These are phyloP conservation scores for Penicillium simplicissimum DNA, from an alignment of 495 filamentous ascomycete genomes.

Conservation along the genomic window DNA sequence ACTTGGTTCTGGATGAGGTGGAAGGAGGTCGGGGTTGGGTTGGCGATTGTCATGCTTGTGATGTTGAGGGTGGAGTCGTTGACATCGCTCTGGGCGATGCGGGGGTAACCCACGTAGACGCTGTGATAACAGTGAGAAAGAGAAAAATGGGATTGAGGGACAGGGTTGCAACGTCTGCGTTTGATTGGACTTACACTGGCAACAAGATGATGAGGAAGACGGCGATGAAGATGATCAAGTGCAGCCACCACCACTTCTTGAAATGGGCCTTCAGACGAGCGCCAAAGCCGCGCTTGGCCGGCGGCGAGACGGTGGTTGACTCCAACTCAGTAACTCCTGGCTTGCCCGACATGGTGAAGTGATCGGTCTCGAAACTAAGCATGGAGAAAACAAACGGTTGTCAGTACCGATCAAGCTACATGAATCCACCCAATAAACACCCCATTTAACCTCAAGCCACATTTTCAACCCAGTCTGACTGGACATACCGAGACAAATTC, in stretches of 20 bases:
- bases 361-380: conserved; percentile 2
- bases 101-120: conserved; percentile 70
- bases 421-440: neutral
- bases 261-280: conserved; percentile 45
- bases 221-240: conserved; percentile 59
- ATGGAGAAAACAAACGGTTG: neutral
- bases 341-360: conserved; percentile 37
- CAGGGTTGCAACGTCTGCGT: neutral
- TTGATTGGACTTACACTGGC: conserved; percentile 59
- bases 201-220: conserved; percentile 61
- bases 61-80: conserved; percentile 64
- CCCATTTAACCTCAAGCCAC: neutral
- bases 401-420: neutral
- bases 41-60: conserved; percentile 55
- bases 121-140: conserved; percentile 39
- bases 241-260: conserved; percentile 71
- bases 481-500: neutral
- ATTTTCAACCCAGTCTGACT: neutral
- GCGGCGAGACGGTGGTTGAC: conserved; percentile 1
- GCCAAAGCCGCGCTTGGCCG: conserved; percentile 36
- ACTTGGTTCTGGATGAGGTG: conserved; percentile 53
- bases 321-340: conserved; percentile 20
- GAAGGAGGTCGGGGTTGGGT: conserved; percentile 59
- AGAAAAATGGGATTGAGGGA: neutral
- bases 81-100: conserved; percentile 68